Evolutionary conservation across 257 asterid genomes (phyloP), one percentile per base, ranked within the genome.

Genomic region (Lavandula angustifolia): DNA sequence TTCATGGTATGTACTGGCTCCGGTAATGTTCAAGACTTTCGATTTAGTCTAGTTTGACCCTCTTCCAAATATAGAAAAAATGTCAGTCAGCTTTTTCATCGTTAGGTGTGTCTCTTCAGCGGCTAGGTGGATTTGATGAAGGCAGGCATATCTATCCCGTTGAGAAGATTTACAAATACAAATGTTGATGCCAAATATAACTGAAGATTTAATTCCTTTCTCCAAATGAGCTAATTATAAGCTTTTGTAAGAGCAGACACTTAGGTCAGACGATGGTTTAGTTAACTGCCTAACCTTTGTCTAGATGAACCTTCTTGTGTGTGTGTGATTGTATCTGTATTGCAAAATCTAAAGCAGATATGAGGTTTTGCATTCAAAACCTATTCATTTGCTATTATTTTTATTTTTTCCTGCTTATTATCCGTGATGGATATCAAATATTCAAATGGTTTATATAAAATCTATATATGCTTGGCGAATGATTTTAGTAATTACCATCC

Each of bases 1-100:
- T 46, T 69, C 69, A 78, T 81, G 86, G 83, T 78, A 72, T 62
- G 81, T 75, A 73, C 73, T 32, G 27, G 56, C 59, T 56, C 50
- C 46, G 41, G 61, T 50, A 70, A 68, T 68, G 40, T 43, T 77
- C 43, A 12, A 46, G 73, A 44, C 53, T 42, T 75, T 70, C 61
- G 61, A 58, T 53, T 48, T 41, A 22, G 73, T 64, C 76, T 75
- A 51, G 50, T 62, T 71, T 69, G 62, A 40, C 72, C 75, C 73
- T 63, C 64, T 59, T 69, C 59, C 27, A 55, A 61, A 14, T 49
- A 64, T 37, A 43, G 60, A 63, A 70, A 70, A 22, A 67, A 62
- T 40, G 38, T 38, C 67, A 55, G 47, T 46, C 75, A 75, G 79
- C 59, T 73, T 51, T 74, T 70, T 70, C 76, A 70, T 75, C 70